These are phyloP conservation scores for Vigna hirtella DNA, from an alignment of 306 rosid genomes.

Conservation along the genomic window DNA sequence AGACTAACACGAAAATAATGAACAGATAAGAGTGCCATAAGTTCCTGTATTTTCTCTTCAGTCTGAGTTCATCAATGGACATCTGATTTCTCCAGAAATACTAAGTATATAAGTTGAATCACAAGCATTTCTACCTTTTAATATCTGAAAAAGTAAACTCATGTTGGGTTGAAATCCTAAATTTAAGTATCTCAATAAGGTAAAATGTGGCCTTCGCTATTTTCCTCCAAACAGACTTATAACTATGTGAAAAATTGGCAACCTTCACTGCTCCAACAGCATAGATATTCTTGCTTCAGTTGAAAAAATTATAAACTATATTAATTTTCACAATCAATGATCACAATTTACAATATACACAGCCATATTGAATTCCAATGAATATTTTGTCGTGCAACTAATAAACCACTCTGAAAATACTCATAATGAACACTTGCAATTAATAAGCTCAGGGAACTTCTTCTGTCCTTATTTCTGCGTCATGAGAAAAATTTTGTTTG, in stretches of 20 bases:
- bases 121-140: constrained; percentile 11
- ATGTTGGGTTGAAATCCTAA: constrained; percentile 19
- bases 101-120: constrained; percentile 11
- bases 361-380: background rate
- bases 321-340: constrained; percentile 4
- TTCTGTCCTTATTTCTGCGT: constrained; percentile 12
- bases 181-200: constrained; percentile 28
- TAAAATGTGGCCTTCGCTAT: background rate
- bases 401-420: constrained; percentile 13
- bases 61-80: background rate
- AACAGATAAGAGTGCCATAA: constrained; percentile 17
- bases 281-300: background rate
- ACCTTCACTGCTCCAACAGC: background rate
- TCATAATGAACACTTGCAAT: background rate
- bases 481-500: constrained; percentile 16
- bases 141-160: constrained; percentile 19
- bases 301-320: background rate
- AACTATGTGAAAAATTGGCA: constrained; percentile 14
- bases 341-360: background rate
- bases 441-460: constrained; percentile 2
- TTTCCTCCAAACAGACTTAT: constrained; percentile 7
- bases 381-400: background rate
- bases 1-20: constrained; percentile 10
- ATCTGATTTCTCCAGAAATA: constrained; percentile 22
- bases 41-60: background rate